Evolutionary conservation across 352 stramenopile genomes (phyloP), one percentile per base, ranked within the genome.

Genomic region (Discostella stelligera): DNA sequence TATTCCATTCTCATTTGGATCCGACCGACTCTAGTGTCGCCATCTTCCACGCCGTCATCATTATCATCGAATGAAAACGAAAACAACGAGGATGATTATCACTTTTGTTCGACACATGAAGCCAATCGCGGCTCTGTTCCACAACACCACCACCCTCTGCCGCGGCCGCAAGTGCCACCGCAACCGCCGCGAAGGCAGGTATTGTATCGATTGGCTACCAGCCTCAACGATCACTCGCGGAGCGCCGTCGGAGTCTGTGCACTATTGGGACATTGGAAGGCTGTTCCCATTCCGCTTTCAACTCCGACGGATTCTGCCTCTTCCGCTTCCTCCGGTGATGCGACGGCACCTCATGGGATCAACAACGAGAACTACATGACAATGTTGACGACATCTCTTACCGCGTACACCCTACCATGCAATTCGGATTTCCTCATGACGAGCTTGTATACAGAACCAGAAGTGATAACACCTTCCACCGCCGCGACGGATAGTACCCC

Each of bases 1-100:
- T 93, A 94, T 59, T 87, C 80, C 2, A 48, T 94, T 0, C 59
- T 91, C 16, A 66, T 94, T 25, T 94, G 89, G 89, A 74, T 94
- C n/a, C 73, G 87, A 46, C 85, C 86, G 23, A 60, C 72, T 14
- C 48, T 90, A 10, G 69, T 11, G 61, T 62, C 18, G 39, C 49
- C 55, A 10, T 39, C 52, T 44, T 39, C n/a, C 49, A 27, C 6
- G 3, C 0, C n/a, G 69, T 48, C 14, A 78, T 9, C 44, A 58
- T 0, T n/a, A 68, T 16, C 55, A 9, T 20, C 14, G 21, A 18
- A 39, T 44, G 37, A 0, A 14, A 44, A 44, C 37, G 13, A 13
- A 27, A 16, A 56, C 20, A 53, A 25, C n/a, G 14, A 32, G 16
- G 21, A 44, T n/a, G 32, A 41, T 9, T 41, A 41, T 9, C 32